Evolutionary conservation across 306 rosid genomes (phyloP).

Genomic region (Inga laurina): DNA sequence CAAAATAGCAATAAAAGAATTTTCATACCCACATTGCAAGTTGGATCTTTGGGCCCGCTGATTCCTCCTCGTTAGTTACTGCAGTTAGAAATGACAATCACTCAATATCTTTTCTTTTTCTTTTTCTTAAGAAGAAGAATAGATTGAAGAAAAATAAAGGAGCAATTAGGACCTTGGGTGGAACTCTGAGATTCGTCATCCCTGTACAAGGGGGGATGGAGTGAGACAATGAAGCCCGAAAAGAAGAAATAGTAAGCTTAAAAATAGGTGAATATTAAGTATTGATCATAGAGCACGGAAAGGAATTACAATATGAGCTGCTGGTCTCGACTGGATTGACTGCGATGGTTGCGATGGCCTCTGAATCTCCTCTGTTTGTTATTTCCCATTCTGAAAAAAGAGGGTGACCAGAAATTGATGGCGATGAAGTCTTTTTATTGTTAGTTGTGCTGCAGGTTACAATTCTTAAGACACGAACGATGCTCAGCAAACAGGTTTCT

Average conservation of each 20-base stretch:
- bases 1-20: slow-evolving; percentile 2
- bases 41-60: slow-evolving; percentile 54
- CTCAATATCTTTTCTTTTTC: slow-evolving; percentile 12
- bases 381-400: slow-evolving; percentile 49
- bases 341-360: slow-evolving; percentile 51
- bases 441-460: not conserved
- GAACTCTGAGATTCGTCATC: slow-evolving; percentile 57
- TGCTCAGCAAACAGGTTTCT: not conserved
- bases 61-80: slow-evolving; percentile 58
- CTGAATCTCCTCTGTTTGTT: slow-evolving; percentile 64
- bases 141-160: not conserved
- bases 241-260: not conserved
- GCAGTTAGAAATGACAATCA: slow-evolving; percentile 16
- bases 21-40: slow-evolving; percentile 96
- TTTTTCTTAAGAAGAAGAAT: not conserved
- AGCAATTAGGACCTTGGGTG: slow-evolving; percentile 52
- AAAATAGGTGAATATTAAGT: not conserved
- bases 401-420: not conserved
- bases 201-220: slow-evolving; percentile 32
- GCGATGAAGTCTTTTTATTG: not conserved
- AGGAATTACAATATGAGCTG: slow-evolving; percentile 45
- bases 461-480: not conserved
- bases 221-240: slow-evolving; percentile 19
- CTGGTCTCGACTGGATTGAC: slow-evolving; percentile 55
- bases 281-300: not conserved